Conservation (phyloP, 768 basidiomycete species). For the Mycena chlorophos region DNA sequence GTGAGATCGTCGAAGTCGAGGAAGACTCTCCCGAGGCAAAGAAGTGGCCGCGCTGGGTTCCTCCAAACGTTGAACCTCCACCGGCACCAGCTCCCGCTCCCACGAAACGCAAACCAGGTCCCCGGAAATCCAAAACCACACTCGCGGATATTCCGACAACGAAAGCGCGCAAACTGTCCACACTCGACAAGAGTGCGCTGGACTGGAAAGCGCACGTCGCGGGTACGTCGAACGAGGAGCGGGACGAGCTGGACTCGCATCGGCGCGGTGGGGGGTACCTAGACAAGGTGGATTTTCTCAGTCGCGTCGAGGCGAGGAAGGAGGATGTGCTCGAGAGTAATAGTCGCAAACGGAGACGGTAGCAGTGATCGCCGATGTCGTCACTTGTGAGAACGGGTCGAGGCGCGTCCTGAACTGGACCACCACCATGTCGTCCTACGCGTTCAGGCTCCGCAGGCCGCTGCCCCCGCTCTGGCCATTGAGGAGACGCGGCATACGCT, state of each 20-base stretch:
- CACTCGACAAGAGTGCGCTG: constrained; percentile 83
- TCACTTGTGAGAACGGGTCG: too few relatives aligned
- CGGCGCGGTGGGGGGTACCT: constrained; percentile 68
- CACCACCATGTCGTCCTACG: too few relatives aligned
- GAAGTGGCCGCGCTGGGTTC: constrained; percentile 65
- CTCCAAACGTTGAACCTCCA: neutral
- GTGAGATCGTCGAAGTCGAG: constrained; percentile 72
- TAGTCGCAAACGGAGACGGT: neutral
- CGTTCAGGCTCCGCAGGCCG: too few relatives aligned
- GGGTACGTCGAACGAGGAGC: constrained; percentile 42
- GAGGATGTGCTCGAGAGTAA: constrained; percentile 62
- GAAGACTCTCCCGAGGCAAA: constrained; percentile 75
- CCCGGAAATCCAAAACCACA: constrained; percentile 62
- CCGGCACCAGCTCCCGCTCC: constrained; percentile 25
- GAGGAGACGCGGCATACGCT: too few relatives aligned
- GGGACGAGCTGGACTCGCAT: constrained; percentile 75
- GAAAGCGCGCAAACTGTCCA: constrained; percentile 77
- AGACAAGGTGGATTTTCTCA: constrained; percentile 82
- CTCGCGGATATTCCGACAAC: constrained; percentile 55
- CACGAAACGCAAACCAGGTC: constrained; percentile 51
- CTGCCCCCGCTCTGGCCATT: too few relatives aligned
- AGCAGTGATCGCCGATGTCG: neutral
- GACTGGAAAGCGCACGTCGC: constrained; percentile 77
- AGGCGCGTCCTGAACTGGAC: too few relatives aligned
- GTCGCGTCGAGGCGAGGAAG: constrained; percentile 71